phyloP scores from a whole-genome alignment of 495 filamentous ascomycete genomes.

The Neurospora sp. region DNA sequence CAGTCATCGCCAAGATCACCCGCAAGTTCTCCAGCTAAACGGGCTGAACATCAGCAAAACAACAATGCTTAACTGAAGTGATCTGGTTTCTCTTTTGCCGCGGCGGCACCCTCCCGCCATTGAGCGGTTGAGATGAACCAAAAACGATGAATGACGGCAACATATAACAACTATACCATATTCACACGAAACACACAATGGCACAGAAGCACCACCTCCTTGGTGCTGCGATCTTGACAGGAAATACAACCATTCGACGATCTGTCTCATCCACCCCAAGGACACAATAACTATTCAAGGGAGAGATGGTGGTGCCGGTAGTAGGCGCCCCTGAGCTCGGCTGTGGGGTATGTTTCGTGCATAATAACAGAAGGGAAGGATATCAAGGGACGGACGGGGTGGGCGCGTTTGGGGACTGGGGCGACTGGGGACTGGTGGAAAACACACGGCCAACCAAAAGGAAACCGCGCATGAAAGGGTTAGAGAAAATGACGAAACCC shows the following conservation, averaged over 20 bases:
- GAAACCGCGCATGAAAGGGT: neutral
- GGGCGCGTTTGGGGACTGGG: neutral
- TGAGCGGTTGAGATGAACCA: neutral
- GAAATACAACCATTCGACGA: neutral
- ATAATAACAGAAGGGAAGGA: neutral
- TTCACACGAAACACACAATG: neutral
- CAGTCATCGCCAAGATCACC: slow-evolving; percentile 95
- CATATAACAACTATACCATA: neutral
- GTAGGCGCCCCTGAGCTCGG: neutral
- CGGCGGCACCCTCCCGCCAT: neutral
- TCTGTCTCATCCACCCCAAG: neutral
- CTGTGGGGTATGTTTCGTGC: neutral
- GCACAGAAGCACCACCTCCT: neutral
- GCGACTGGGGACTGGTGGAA: neutral
- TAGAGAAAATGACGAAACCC: neutral
- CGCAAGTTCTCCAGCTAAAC: slow-evolving; percentile 71
- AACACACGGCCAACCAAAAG: neutral
- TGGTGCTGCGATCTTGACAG: neutral
- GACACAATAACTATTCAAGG: neutral
- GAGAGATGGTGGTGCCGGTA: neutral
- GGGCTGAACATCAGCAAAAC: neutral
- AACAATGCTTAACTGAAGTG: neutral
- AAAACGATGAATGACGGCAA: neutral
- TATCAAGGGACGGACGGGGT: neutral
- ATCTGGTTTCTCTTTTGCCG: neutral